Evolutionary conservation across 148 eudicot genomes (phyloP).

Genomic region (Cornus controversa): DNA sequence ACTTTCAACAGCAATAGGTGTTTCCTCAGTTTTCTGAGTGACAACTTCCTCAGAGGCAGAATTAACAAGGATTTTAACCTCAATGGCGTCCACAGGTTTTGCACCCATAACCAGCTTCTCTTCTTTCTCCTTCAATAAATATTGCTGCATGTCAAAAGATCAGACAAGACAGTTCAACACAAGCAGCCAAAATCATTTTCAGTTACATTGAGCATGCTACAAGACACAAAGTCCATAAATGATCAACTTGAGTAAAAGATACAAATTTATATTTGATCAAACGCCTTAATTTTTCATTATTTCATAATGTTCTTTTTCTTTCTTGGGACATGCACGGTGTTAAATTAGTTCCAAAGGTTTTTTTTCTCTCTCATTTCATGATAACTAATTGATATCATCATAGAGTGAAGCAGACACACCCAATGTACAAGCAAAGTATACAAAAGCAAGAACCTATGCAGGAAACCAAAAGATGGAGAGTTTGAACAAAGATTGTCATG

Average conservation of each 20-base stretch:
- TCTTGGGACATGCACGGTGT: not conserved
- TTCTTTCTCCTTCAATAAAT: constrained; percentile 37
- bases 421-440: too few relatives aligned
- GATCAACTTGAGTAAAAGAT: too few relatives aligned
- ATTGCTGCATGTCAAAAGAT: constrained; percentile 28
- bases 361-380: too few relatives aligned
- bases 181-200: constrained; percentile 5
- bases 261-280: too few relatives aligned
- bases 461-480: not conserved
- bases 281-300: too few relatives aligned
- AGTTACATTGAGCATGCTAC: not conserved
- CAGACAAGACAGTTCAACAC: not conserved
- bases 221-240: not conserved
- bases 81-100: constrained; percentile 45
- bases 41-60: constrained; percentile 43
- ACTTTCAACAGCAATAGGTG: constrained; percentile 23
- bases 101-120: constrained; percentile 14
- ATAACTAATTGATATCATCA: too few relatives aligned
- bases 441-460: too few relatives aligned
- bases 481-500: not conserved
- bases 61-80: constrained; percentile 38
- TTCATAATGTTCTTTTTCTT: too few relatives aligned
- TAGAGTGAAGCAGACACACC: too few relatives aligned
- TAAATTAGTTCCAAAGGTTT: too few relatives aligned
- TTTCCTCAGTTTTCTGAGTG: constrained; percentile 45